Percentiles rank a stretch among this genome's conserved stretches.
Evolutionary conservation across 2,329 filamentous ascomycete species (phyloP).

Genomic region (Pestalotiopsis sp.): DNA sequence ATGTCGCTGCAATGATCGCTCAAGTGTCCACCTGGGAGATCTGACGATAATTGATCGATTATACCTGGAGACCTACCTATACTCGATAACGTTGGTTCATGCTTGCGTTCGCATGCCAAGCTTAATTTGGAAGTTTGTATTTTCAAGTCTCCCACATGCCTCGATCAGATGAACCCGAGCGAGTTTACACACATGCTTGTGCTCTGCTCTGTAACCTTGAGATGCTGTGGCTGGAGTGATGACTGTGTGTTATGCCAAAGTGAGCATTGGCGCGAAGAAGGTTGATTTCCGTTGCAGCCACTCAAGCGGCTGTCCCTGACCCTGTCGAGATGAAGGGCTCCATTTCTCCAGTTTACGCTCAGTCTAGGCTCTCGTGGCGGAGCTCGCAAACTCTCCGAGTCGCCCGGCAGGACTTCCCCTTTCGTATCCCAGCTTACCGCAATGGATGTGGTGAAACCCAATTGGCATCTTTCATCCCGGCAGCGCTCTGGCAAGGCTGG

Average conservation of each 20-base stretch:
- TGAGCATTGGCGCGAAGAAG: not conserved
- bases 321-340: conserved; percentile 4
- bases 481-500: conserved; percentile 4
- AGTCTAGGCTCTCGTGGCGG: not conserved
- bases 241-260: not conserved
- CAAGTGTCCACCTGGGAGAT: not conserved
- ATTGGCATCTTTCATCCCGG: not conserved
- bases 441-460: conserved; percentile 1
- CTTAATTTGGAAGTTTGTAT: not conserved
- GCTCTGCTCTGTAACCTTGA: not conserved
- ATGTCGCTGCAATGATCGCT: not conserved
- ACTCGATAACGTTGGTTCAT: not conserved
- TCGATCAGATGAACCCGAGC: not conserved
- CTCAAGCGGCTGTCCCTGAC: not conserved
- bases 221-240: not conserved
- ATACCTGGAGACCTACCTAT: not conserved
- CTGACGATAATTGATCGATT: not conserved
- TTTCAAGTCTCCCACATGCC: not conserved
- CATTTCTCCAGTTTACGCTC: conserved; percentile 13
- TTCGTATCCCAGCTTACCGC: not conserved
- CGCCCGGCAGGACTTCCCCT: conserved; percentile 12
- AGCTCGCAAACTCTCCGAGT: conserved; percentile 1
- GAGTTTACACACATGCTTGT: not conserved
- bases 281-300: not conserved
- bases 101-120: not conserved